Base-by-base conservation (phyloP, 139 green algal species). In the Zygnema circumcarinatum region DNA sequence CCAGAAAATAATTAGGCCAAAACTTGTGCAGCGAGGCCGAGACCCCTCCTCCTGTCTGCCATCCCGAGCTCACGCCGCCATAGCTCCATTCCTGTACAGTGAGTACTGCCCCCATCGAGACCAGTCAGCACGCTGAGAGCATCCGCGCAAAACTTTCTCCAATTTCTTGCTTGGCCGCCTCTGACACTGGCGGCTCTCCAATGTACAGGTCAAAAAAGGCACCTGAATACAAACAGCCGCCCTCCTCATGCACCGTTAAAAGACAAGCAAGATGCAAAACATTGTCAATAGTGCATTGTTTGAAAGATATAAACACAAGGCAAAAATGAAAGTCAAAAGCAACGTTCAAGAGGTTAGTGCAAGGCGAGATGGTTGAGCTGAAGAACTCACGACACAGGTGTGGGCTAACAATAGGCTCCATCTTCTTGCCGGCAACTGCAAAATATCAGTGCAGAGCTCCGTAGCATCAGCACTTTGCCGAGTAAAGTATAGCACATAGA, bases 131-230 rank as follows among this genome's bases (percentile, higher is more conserved):
- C 20, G 36, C 78, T 11, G 21, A 22, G n/a, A 85, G 36, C 78
- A 85, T 85, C 11, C 78, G 40, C 3, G 40, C 78, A 31, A 85
- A n/a, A 76, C n/a, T 38, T 11, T 74, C 32, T 1, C 78, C 78
- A 35, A 85, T 85, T 33, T 74, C 40, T 3, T 85, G 40, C 78
- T 85, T 85, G 39, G 78, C 42, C 3, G 36, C 25, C 2, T 47
- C 47, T 22, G 78, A 85, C 22, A 85, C 78, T 20, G 78, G 78
- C 2, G 36, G 78, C 31, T 85, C 78, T 32, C 78, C 78, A 85
- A 85, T 85, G 78, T 76, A 85, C 16, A 85, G 40, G 39, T 85
- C 78, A 76, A 85, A 85, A 35, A 85, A 78, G 78, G 78, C 78
- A 36, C 78, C 78, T 85, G 78, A 2, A 31, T 33, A 38, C 3